These are phyloP conservation scores for Strobilomyces dryophilus DNA, from an alignment of 768 basidiomycete genomes.

Conservation along the genomic window DNA sequence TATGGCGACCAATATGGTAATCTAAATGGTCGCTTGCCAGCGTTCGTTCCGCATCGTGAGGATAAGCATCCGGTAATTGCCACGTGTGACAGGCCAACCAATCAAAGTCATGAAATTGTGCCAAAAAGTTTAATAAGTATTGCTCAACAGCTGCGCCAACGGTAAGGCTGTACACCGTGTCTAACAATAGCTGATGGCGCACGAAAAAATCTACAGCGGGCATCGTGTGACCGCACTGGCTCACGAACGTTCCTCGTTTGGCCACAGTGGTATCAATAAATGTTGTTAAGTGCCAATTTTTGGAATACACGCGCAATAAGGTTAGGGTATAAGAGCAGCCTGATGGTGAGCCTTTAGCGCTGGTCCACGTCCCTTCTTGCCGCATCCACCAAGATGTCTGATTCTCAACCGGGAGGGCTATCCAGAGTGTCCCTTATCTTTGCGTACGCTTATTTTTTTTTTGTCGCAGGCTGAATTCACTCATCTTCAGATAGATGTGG, in stretches of 20 bases:
- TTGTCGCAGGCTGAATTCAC: neutral
- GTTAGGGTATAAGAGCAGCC: constrained; percentile 8
- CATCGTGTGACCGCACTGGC: neutral
- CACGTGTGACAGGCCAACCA: no score
- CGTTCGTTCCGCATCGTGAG: no score
- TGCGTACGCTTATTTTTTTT: constrained; percentile 48
- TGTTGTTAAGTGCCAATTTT: neutral
- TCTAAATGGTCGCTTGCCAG: no score
- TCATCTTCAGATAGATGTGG: constrained; percentile 53
- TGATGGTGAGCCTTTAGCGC: neutral
- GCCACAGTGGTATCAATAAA: constrained; percentile 9
- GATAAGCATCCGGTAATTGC: no score
- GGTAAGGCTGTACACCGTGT: neutral
- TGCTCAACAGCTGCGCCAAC: neutral
- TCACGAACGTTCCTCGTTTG: constrained; percentile 21
- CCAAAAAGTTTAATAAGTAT: no score
- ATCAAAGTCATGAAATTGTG: no score
- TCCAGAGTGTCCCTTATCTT: constrained; percentile 77
- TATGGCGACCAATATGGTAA: no score
- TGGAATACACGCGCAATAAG: neutral
- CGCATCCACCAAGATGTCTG: constrained; percentile 15
- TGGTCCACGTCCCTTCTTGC: neutral
- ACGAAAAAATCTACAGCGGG: neutral
- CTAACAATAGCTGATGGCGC: neutral
- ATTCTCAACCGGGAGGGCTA: constrained; percentile 19